phyloP scores from a whole-genome alignment of 495 filamentous ascomycete genomes.

The Halenospora varia region DNA sequence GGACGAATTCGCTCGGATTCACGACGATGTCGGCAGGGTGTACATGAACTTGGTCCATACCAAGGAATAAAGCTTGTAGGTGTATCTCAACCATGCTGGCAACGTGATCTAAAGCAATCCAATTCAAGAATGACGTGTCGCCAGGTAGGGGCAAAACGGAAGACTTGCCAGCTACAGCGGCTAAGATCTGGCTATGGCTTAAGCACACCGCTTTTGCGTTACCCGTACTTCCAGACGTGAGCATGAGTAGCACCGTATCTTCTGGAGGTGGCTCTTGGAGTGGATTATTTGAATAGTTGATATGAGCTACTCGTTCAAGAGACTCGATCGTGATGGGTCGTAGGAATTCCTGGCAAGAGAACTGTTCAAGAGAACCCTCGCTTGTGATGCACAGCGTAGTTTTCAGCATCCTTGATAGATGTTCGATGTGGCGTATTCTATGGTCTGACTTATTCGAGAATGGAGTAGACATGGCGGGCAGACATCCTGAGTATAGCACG shows the following conservation, averaged over 20 bases:
- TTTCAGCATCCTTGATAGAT: conserved; percentile 10
- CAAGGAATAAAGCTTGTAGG: conserved; percentile 33
- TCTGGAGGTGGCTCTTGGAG: background rate
- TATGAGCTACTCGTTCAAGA: background rate
- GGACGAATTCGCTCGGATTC: conserved; percentile 34
- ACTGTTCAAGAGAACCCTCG: background rate
- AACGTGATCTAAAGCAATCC: conserved; percentile 51
- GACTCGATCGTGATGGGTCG: conserved; percentile 1
- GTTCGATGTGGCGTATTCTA: conserved; percentile 30
- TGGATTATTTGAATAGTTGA: background rate
- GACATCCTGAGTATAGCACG: conserved; percentile 29
- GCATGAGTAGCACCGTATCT: conserved; percentile 38
- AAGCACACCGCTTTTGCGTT: conserved; percentile 48
- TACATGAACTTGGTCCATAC: conserved; percentile 43
- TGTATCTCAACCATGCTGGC: conserved; percentile 46
- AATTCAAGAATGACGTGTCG: conserved; percentile 38
- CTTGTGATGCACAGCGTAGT: conserved; percentile 4
- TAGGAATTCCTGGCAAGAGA: background rate
- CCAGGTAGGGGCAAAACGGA: background rate
- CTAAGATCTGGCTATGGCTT: conserved; percentile 38
- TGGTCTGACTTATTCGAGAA: conserved; percentile 30
- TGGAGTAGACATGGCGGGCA: conserved; percentile 37
- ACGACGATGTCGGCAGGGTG: conserved; percentile 36
- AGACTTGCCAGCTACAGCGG: conserved; percentile 40
- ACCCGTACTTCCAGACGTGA: conserved; percentile 55